A percentile compares a stretch with the other conserved stretches of the same genome.
Evolutionary conservation across 768 basidiomycete species (phyloP).

Genomic region (Neoboletus brunneissimus): DNA sequence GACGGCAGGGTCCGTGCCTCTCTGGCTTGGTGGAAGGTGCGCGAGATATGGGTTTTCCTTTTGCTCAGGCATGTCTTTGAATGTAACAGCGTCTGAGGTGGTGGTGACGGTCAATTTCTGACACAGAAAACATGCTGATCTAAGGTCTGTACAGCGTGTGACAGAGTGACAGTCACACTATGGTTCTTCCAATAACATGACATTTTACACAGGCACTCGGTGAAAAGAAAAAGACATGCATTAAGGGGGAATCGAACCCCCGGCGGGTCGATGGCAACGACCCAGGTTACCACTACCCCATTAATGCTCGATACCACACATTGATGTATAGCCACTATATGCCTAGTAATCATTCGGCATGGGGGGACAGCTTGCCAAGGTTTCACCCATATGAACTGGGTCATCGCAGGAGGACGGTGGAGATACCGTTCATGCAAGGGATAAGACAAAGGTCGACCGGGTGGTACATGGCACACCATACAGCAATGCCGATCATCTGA

Average conservation of each 20-base stretch:
- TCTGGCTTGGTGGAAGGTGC: conserved; percentile 37
- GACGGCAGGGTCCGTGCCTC: conserved; percentile 13
- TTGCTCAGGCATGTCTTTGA: conserved; percentile 11
- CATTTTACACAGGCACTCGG: neutral
- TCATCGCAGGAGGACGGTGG: too few relatives aligned
- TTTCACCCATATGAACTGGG: too few relatives aligned
- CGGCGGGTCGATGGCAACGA: conserved; percentile 80
- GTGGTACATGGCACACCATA: neutral
- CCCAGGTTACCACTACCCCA: conserved; percentile 68
- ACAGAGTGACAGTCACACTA: neutral
- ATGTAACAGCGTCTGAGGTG: neutral
- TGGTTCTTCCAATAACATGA: neutral
- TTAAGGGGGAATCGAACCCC: conserved; percentile 71
- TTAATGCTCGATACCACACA: conserved; percentile 26
- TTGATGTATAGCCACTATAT: neutral
- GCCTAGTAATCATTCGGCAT: neutral
- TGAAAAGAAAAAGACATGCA: conserved; percentile 4
- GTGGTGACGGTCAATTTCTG: neutral
- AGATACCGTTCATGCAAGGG: neutral
- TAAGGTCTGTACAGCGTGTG: conserved; percentile 1
- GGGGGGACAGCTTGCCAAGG: too few relatives aligned
- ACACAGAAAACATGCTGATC: conserved; percentile 15
- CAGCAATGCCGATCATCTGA: conserved; percentile 39
- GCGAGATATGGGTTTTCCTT: conserved; percentile 57
- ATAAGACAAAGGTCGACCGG: neutral